Conservation (phyloP, 345 rosid species). For the Eucalyptus grandis region DNA sequence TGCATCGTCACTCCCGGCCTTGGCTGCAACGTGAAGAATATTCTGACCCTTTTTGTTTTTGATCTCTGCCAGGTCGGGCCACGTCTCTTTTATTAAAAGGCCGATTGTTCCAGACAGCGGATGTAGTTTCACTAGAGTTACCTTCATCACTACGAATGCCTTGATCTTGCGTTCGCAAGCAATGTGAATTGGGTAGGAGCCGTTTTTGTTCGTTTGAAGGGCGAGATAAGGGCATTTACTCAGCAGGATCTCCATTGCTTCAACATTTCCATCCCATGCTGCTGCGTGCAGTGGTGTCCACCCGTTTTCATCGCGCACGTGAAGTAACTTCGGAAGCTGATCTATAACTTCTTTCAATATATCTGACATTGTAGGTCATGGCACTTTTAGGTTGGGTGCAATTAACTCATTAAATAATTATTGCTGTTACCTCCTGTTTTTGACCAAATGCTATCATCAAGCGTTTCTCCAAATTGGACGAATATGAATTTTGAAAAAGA, state of each 20-base stretch:
- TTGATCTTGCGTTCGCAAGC: not conserved
- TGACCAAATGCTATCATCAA: not conserved
- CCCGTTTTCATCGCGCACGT: too few relatives aligned
- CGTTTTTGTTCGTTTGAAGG: not conserved
- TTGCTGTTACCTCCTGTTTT: not conserved
- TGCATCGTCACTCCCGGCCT: not conserved
- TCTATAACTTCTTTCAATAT: too few relatives aligned
- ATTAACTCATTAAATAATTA: not conserved
- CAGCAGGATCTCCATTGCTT: not conserved
- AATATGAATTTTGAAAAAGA: not conserved
- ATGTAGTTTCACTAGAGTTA: too few relatives aligned
- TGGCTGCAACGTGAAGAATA: too few relatives aligned
- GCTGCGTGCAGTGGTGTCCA: too few relatives aligned
- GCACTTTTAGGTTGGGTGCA: not conserved
- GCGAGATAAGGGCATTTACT: not conserved
- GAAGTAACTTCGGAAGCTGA: too few relatives aligned
- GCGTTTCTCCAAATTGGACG: not conserved
- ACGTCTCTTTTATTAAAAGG: too few relatives aligned
- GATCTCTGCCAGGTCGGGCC: too few relatives aligned
- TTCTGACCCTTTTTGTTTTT: too few relatives aligned
- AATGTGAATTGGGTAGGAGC: not conserved
- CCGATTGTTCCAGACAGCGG: too few relatives aligned
- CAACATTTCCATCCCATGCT: rapidly evolving
- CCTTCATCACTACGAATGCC: too few relatives aligned
- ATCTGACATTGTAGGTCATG: too few relatives aligned